Evolutionary conservation across 345 rosid species (phyloP).

Genomic region (Eucalyptus lansdowneana): DNA sequence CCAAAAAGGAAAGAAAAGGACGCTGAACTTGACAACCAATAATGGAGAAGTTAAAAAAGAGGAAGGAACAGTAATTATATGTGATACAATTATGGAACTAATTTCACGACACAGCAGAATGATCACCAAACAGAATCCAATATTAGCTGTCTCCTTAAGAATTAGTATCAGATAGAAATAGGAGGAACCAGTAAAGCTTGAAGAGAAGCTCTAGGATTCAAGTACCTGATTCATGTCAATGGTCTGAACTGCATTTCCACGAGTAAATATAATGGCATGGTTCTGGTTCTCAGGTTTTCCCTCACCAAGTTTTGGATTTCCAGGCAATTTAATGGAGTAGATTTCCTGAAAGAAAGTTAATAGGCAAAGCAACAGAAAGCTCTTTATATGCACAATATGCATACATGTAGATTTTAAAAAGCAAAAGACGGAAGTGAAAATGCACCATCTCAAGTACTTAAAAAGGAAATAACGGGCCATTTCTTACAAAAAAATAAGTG

Average conservation of each 20-base stretch:
- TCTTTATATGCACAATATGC: not conserved
- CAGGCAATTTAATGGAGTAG: conserved; percentile 87
- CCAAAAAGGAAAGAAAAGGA: not conserved
- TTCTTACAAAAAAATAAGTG: not conserved
- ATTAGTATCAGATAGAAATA: not conserved
- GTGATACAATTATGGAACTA: not conserved
- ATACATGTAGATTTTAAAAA: not conserved
- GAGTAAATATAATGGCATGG: conserved; percentile 91
- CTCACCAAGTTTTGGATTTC: conserved; percentile 96
- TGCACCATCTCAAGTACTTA: not conserved
- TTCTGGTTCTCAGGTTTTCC: conserved; percentile 99
- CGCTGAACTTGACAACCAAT: not conserved
- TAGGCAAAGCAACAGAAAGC: not conserved
- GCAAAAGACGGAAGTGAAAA: not conserved
- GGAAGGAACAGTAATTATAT: not conserved
- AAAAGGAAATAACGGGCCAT: not conserved
- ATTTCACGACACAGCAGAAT: not conserved
- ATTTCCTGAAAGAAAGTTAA: conserved; percentile 49
- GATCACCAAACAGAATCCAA: not conserved
- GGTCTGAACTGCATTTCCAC: conserved; percentile 95
- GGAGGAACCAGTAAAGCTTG: not conserved
- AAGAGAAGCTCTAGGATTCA: not conserved
- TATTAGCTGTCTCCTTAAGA: not conserved
- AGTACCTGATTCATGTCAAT: conserved; percentile 98
- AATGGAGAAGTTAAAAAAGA: not conserved